Base-by-base conservation (phyloP, 805 yeast genomes). In the Teunomyces kruisii region DNA sequence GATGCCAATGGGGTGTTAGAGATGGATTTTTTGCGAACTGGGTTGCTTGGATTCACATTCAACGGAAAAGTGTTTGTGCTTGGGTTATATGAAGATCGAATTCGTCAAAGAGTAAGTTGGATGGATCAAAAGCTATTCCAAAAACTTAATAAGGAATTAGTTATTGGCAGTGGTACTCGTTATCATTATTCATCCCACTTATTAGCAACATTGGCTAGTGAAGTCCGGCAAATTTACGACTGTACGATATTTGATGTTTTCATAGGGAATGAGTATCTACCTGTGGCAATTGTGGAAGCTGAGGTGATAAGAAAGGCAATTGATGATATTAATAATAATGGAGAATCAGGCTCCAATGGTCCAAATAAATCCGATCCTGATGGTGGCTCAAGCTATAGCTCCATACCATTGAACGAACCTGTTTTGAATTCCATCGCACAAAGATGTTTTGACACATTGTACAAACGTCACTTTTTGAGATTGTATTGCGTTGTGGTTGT, bases 11-110 rank as follows among this genome's bases (percentile, higher is more conserved):
- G 95, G 0, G 67, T 75, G 1, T 61, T 87, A 15, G 89, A 86
- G 48, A 71, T 83, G 71, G 91, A 86, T 43, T 94, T 91, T 62
- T 73, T 94, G 42, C 76, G 99, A 55, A 92, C 98, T 0, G 97
- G 97, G 3, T 62, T 92, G 14, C 72, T 94, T 40, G 99, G 99
- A 0, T 94, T 94, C 63, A 78, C 88, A 1, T 85, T 79, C 56
- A 82, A 87, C 48, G 97, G 97, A 9, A 89, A 87, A 55, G 84
- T 94, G 0, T 94, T 85, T 57, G 86, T 94, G 1, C 67, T 94
- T 32, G 97, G 99, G 0, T 71, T 88, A 31, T 88, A 90, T 51
- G 99, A 94, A 56, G 99, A 94, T 63, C 75, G 97, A 60, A 79
- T 94, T 39, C 76, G 92, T 39, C 97, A 90, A 62, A 68, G 84